Evolutionary conservation across 1,284 basidiomycete genomes (phyloP), one percentile per base, ranked within the genome.

Genomic region (Cryptococcus amylolentus): DNA sequence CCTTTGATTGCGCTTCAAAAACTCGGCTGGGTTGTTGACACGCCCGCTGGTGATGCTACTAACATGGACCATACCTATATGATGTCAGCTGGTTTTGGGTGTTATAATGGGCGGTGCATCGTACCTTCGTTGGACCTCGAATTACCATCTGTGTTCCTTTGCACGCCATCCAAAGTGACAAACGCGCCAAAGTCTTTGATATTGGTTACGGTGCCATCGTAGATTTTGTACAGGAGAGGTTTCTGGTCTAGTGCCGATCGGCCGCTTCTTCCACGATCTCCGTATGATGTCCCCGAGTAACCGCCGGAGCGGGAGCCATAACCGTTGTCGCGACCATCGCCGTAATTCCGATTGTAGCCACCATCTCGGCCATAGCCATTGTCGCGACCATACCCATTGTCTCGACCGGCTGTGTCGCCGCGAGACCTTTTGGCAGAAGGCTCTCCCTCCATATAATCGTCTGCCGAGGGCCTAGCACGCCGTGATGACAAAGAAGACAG

Each of bases 121-220:
- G n/a, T 47, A 47, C 46, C 46, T 31, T 47, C 46, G 27, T 31
- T 47, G 20, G 46, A 26, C 46, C 46, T 31, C 31, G 47, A 79
- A 84, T 62, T 77, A 90, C 93, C 93, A 82, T 98, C 95, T 13
- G 84, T 86, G 42, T 91, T 82, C 12, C 92, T 93, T 14, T 81
- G 79, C 49, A 98, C 79, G 42, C 94, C 95, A 63, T 98, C 92
- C 4, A 98, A 77, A 28, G 84, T 83, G 49, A 97, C 88, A 70
- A 98, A 98, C 0, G 91, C 93, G 52, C 95, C 95, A 75, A 98
- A 98, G 64, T 98, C 95, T 74, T 91, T 92, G 69, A 98, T 71
- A 18, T 88, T 86, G 5, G 88, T 83, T 26, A 98, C 87, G 56
- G 85, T 86, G 7, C 93, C 95, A 57, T 84, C 82, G 78, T 98